Evolutionary conservation across 2,329 filamentous ascomycete species (phyloP), one percentile per base, ranked within the genome.

Genomic region (Aspergillus ibericus): DNA sequence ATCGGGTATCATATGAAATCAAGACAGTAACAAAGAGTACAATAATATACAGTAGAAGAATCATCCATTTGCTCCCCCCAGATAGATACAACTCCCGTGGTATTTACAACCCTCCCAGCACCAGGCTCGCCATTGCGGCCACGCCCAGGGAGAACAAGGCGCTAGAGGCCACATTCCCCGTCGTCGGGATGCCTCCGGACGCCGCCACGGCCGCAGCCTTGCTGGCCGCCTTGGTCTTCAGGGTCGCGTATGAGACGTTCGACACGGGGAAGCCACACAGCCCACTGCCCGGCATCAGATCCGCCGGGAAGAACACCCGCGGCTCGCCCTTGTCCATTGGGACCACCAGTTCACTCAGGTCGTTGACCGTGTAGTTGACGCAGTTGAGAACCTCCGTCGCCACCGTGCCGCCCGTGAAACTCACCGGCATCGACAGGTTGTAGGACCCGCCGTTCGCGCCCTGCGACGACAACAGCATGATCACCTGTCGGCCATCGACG

Each of bases 391-490:
- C 62, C 34, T 75, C 72, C 4, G 63, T 71, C 8, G 72, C 60
- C 0, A 53, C 32, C 0, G 61, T 65, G 4, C 66, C 67, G 1
- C 68, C 65, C 48, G 66, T 64, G 50, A 62, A 74, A 20, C 59
- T 66, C 27, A 61, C 68, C 5, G 65, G 59, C 15, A 81, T 59
- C 18, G 60, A 65, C 20, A 76, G 62, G 2, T 63, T 68, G 58
- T 73, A 76, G 3, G 63, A 48, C n/a, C 55, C 56, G 29, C 72
- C 69, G 5, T 61, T 58, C 1, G 66, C 61, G 2, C 78, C 78
- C 38, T 75, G 74, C 53, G 79, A 81, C 20, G 72, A 80, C 10
- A 81, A 63, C 5, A 82, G 68, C 55, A 77, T 77, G 50, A 82
- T 68, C 20, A 81, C 64, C 55, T 78, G 75, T 3, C 65, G 67